phyloP scores from a whole-genome alignment of 2,329 filamentous ascomycete species.

The Colletotrichum graminicola region DNA sequence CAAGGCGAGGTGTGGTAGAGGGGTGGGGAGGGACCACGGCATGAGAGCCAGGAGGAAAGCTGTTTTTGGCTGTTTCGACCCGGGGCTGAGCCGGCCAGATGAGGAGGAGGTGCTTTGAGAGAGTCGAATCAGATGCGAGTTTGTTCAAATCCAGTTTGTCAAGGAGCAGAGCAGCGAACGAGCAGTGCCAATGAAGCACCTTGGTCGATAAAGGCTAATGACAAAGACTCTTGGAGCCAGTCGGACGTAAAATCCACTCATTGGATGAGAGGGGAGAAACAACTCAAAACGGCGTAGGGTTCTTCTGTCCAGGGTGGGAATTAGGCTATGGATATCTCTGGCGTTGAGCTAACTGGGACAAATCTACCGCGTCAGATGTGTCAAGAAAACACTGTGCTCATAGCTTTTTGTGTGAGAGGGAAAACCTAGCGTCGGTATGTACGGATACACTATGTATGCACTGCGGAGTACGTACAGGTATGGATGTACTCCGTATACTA shows the following conservation, averaged over 20 bases:
- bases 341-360: neutral
- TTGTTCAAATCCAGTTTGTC: neutral
- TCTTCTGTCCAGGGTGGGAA: conserved; percentile 1
- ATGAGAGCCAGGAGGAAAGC: neutral
- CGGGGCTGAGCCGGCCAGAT: too few species aligned
- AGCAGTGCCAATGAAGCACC: neutral
- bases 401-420: neutral
- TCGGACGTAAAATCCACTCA: neutral
- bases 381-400: neutral
- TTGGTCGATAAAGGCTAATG: neutral
- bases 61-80: neutral
- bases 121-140: too few species aligned
- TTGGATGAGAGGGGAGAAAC: neutral
- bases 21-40: neutral
- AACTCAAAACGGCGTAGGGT: neutral
- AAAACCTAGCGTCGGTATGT: neutral
- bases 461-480: too few species aligned
- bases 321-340: neutral
- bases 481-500: too few species aligned
- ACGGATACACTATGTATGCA: neutral
- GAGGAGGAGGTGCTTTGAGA: neutral
- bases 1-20: neutral
- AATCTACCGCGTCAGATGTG: neutral
- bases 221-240: neutral
- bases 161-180: neutral